Percentiles rank a stretch among this genome's conserved stretches.
These are phyloP conservation scores for Vittaforma corneae DNA, from an alignment of 371 early-diverging fungal species.

Conservation along the genomic window DNA sequence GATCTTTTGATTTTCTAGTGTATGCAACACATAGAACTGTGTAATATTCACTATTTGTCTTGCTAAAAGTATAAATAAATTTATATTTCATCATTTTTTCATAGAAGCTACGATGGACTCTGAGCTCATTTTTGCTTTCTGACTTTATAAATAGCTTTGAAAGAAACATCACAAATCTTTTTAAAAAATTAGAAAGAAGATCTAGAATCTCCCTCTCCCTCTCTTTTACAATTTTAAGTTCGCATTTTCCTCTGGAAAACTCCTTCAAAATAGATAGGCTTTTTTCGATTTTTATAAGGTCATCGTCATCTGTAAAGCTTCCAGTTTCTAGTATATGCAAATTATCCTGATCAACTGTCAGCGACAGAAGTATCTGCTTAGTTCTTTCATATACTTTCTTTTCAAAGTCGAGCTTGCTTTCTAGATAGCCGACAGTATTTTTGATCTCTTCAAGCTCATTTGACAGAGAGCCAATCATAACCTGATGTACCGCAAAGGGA, in stretches of 20 bases:
- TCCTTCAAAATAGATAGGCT: constrained; percentile 17
- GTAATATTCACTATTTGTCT: constrained; percentile 28
- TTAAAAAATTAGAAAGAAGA: constrained; percentile 27
- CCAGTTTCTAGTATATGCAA: constrained; percentile 36
- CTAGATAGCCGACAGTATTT: too few relatives aligned
- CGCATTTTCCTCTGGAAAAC: constrained; percentile 20
- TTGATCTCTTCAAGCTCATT: too few relatives aligned
- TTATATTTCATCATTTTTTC: constrained; percentile 26
- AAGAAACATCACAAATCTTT: constrained; percentile 38
- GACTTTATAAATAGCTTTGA: constrained; percentile 15
- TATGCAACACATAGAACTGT: constrained; percentile 21
- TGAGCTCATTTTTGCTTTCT: constrained; percentile 24
- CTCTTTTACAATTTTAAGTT: constrained; percentile 42
- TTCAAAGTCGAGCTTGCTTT: too few relatives aligned
- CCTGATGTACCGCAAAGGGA: not conserved
- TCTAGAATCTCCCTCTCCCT: constrained; percentile 21
- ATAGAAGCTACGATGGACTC: constrained; percentile 40
- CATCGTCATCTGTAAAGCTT: constrained; percentile 26
- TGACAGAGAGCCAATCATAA: too few relatives aligned
- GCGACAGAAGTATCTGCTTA: too few relatives aligned
- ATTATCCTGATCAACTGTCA: constrained; percentile 39
- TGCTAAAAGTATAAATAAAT: constrained; percentile 22
- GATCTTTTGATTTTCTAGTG: constrained; percentile 18
- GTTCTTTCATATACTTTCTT: too few relatives aligned
- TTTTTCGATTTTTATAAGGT: constrained; percentile 36